phyloP scores from a whole-genome alignment of 148 eudicot species.

The Rhododendron vialii region DNA sequence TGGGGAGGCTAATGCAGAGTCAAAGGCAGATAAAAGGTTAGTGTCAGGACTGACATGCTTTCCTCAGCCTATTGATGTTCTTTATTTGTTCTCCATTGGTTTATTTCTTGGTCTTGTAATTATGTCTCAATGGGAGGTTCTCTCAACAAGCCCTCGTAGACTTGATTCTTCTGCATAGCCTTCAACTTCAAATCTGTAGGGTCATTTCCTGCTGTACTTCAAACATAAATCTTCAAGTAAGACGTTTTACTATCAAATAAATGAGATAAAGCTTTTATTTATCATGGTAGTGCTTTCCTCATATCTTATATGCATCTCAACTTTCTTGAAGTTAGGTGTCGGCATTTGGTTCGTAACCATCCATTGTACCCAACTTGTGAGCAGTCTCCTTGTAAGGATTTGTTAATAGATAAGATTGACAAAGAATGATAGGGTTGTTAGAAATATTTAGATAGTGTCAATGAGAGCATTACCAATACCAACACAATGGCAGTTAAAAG shows the following conservation, averaged over 20 bases:
- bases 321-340: neutral
- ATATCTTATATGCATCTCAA: neutral
- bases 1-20: constrained; percentile 33
- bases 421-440: neutral
- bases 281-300: neutral
- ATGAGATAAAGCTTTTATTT: neutral
- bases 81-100: neutral
- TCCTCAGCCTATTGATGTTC: neutral
- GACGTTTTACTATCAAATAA: neutral
- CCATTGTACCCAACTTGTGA: neutral
- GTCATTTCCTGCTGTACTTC: neutral
- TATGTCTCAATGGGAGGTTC: neutral
- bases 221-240: neutral
- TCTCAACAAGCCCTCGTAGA: neutral
- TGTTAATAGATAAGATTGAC: neutral
- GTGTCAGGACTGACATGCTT: neutral
- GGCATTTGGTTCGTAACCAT: neutral
- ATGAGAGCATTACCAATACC: neutral
- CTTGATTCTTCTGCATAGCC: neutral
- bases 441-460: neutral
- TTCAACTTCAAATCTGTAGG: neutral
- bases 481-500: neutral
- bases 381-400: neutral
- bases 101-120: neutral
- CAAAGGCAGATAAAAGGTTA: constrained; percentile 44